Base-by-base conservation (phyloP, 169 alveolate species). In the Neospora caninum region DNA sequence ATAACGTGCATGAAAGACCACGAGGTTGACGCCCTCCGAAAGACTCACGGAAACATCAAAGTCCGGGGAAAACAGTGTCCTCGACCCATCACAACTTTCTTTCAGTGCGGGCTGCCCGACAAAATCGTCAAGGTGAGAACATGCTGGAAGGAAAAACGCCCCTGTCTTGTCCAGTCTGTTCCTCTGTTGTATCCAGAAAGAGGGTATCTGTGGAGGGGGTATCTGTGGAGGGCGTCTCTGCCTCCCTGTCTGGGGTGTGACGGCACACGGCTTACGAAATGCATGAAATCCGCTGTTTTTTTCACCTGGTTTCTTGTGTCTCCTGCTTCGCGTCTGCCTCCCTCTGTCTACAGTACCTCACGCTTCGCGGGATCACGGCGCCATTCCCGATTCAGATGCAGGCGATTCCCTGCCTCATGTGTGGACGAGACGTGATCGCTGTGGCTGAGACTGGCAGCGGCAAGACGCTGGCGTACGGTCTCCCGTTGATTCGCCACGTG, bases 401-500 rank as follows among this genome's bases (percentile, higher is more conserved):
- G 91, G 96, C 96, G 41, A 89, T 95, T n/a, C 99, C 99, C 2
- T 98, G 99, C 43, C 95, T 98, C 53, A 96, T 98, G 98, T 97
- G 98, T 93, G 99, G 99, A 67, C 93, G 99, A 80, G 99, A 99
- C 95, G 97, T 99, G 69, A 98, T 99, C 45, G 99, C 99, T 39
- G 98, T 99, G 25, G 99, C 99, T 0, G 99, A 99, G 94, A 99
- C 99, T 22, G 99, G 99, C 87, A 98, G 97, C 93, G 99, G 99
- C 0, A 99, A 99, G 97, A 99, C 99, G 7, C 94, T 99, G 58
- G 99, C 99, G 29, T 99, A 99, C 95, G 94, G 99, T 93, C 98
- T 99, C 86, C 99, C 99, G 0, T 96, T 99, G 96, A 93, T 99
- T 36, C 96, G 99, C 58, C 99, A 99, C 96, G 98, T 98, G 0